These are phyloP conservation scores for Somion occarium DNA, from an alignment of 1,284 basidiomycete species.

Conservation along the genomic window DNA sequence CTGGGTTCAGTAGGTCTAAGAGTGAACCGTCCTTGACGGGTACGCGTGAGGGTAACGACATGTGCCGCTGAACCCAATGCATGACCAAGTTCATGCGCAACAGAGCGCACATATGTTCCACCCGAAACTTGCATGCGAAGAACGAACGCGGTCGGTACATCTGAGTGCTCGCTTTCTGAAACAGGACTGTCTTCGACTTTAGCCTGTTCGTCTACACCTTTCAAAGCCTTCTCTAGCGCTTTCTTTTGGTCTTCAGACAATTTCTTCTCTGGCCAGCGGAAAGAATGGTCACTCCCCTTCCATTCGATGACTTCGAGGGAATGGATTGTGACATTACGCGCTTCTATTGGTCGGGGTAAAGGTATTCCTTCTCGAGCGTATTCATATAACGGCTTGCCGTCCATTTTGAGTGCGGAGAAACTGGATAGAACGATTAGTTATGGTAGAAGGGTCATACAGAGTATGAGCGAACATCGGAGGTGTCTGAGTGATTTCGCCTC, in stretches of 20 bases:
- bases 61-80: conserved; percentile 84
- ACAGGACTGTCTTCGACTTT: conserved; percentile 29
- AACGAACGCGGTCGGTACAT: conserved; percentile 76
- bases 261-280: conserved; percentile 68
- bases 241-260: conserved; percentile 67
- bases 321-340: conserved; percentile 81
- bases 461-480: conserved; percentile 77
- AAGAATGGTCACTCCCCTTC: conserved; percentile 61
- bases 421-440: conserved; percentile 35
- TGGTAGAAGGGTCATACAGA: conserved; percentile 2
- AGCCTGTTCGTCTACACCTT: conserved; percentile 34
- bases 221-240: conserved; percentile 63
- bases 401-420: conserved; percentile 98
- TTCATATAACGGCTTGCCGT: conserved; percentile 93
- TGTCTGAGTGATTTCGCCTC: conserved; percentile 85
- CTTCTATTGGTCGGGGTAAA: conserved; percentile 89
- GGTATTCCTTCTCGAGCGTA: conserved; percentile 91
- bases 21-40: conserved; percentile 78
- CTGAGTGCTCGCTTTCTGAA: conserved; percentile 31
- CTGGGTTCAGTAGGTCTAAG: conserved; percentile 43
- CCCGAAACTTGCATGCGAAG: conserved; percentile 89
- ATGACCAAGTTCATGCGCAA: conserved; percentile 87
- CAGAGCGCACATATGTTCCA: conserved; percentile 95
- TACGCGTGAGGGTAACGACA: conserved; percentile 84
- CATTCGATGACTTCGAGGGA: conserved; percentile 73